Base-by-base conservation (phyloP, 2,329 filamentous ascomycete genomes). In the Lachnellula subtilissima region DNA sequence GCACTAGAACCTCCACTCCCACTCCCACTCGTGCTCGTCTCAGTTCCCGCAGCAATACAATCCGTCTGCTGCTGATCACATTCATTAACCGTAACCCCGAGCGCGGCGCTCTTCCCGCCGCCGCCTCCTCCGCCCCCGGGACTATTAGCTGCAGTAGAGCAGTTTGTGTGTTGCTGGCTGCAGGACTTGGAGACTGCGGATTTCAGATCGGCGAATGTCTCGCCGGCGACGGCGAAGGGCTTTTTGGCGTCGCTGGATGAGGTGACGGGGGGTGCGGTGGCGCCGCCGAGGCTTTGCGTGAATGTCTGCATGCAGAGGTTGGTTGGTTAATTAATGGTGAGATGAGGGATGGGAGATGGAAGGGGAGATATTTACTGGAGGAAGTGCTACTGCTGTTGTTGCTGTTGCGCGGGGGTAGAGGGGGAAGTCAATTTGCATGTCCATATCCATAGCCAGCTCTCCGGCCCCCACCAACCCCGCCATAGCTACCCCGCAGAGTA, bases 31-130 rank as follows among this genome's bases (percentile, higher is more conserved):
- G 42, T 25, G 3, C 37, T 40, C 15, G 37, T 40, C 2, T 15
- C 15, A n/a, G 40, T 17, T 22, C 45, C 36, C 12, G 17, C 32
- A 22, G 23, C 28, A 5, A 45, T n/a, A 48, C 52, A 59, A 43
- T 39, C n/a, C 39, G 52, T 55, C 48, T 59, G 53, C 52, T 64
- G 62, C 4, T 32, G 47, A 54, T 60, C 57, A 50, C 62, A 63
- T 17, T 59, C 28, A 5, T 52, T 52, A n/a, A 63, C 59, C 35
- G 55, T 61, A 17, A 64, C 55, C 40, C 47, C 54, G 15, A 12
- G n/a, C n/a, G 23, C 22, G 6, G 28, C 25, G 4, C n/a, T 43
- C 32, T 52, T 57, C 4, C 53, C 43, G 9, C 48, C 57, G 3
- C 53, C 45, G 1, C 52, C 53, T 14, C 53, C 53, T 9, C 53